A percentile compares a stretch with the other conserved stretches of the same genome.
These are phyloP conservation scores for Carpinus viminea DNA, from an alignment of 306 rosid species.

Conservation along the genomic window DNA sequence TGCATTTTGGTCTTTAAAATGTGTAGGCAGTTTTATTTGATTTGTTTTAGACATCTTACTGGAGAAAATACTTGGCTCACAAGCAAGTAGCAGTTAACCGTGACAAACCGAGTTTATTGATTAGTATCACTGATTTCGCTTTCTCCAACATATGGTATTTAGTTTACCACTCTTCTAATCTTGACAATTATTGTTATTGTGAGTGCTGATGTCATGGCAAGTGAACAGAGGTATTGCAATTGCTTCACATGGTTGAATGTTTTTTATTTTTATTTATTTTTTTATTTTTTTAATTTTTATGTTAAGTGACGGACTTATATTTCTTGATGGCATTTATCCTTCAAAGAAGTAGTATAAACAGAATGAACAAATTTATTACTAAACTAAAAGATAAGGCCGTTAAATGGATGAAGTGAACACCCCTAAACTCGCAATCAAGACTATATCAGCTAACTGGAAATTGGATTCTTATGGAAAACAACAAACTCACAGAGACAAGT, in stretches of 20 bases:
- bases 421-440: neutral
- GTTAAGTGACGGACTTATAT: neutral
- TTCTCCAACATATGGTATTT: neutral
- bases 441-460: neutral
- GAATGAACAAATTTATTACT: neutral
- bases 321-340: neutral
- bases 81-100: neutral
- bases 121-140: neutral
- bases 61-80: neutral
- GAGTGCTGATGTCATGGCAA: neutral
- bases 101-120: neutral
- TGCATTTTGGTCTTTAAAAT: slow-evolving; percentile 7
- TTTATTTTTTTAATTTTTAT: neutral
- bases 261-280: too few relatives aligned
- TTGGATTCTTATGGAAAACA: neutral
- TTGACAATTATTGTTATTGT: neutral
- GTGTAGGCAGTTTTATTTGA: neutral
- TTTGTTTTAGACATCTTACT: neutral
- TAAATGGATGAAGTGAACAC: neutral
- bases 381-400: neutral
- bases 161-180: neutral
- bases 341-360: neutral
- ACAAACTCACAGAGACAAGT: neutral
- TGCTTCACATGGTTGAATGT: neutral
- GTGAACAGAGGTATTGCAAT: neutral